Percentiles rank a stretch among this genome's conserved stretches.
Conservation (phyloP, 495 filamentous ascomycete genomes). For the Bombardia bombarda region DNA sequence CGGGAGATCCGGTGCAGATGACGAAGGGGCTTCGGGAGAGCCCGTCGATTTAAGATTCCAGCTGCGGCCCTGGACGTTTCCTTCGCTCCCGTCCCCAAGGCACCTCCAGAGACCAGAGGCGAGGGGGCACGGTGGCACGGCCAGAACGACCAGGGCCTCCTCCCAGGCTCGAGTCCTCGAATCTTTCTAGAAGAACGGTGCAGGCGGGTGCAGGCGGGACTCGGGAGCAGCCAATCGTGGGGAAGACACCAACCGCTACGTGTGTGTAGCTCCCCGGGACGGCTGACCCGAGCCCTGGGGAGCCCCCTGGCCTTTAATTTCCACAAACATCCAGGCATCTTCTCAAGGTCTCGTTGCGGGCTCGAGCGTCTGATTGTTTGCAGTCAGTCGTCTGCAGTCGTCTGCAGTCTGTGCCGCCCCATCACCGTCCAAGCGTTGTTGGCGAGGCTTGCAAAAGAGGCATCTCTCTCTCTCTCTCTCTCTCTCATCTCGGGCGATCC, state of each 20-base stretch:
- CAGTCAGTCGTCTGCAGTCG: too few relatives aligned
- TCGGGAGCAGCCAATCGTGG: not conserved
- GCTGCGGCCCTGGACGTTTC: not conserved
- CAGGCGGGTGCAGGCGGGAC: too few relatives aligned
- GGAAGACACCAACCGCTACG: too few relatives aligned
- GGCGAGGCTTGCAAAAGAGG: too few relatives aligned
- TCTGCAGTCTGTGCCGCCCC: not conserved
- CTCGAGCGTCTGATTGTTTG: not conserved
- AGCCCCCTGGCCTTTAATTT: not conserved
- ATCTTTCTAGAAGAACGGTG: conserved; percentile 2
- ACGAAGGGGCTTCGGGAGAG: conserved; percentile 2
- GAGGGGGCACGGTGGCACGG: not conserved
- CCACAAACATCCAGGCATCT: not conserved
- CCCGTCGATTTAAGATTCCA: not conserved
- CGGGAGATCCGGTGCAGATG: not conserved
- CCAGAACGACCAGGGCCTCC: not conserved
- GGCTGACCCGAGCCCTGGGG: conserved; percentile 1
- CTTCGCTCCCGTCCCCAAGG: not conserved
- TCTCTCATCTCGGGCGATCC: too few relatives aligned
- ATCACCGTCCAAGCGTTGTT: conserved; percentile 2
- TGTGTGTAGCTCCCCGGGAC: not conserved
- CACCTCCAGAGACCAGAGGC: not conserved
- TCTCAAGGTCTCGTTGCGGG: not conserved
- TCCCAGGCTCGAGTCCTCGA: not conserved
- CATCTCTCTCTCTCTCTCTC: too few relatives aligned